A percentile compares a stretch with the other conserved stretches of the same genome.
phyloP scores from a whole-genome alignment of 129 eudicot species.

The Pseudognaphalium luteoalbum region DNA sequence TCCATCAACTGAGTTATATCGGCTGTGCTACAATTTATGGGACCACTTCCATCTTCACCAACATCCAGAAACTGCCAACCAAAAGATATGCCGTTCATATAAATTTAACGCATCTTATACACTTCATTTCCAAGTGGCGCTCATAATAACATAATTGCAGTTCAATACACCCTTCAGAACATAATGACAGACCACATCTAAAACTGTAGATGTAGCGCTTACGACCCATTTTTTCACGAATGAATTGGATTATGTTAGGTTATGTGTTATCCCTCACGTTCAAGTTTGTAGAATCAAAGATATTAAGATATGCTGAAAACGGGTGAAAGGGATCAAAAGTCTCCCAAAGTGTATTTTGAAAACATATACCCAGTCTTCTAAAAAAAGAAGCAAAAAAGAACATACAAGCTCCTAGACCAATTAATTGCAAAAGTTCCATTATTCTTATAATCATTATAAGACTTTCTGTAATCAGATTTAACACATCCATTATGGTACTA shows the following conservation, averaged over 20 bases:
- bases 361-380: neutral
- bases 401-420: neutral
- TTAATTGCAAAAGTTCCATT: too few relatives aligned
- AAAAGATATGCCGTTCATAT: constrained; percentile 2
- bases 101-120: neutral
- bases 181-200: neutral
- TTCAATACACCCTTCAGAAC: neutral
- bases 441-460: too few relatives aligned
- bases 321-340: neutral
- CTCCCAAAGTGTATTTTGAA: neutral
- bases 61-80: constrained; percentile 40
- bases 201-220: neutral
- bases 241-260: neutral
- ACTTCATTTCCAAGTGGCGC: neutral
- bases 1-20: constrained; percentile 44
- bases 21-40: constrained; percentile 22
- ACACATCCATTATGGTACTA: too few relatives aligned
- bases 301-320: neutral
- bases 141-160: neutral
- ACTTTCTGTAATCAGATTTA: neutral
- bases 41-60: constrained; percentile 29
- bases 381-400: neutral
- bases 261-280: neutral
- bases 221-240: neutral
- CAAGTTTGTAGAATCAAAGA: neutral